Evolutionary conservation across 805 yeast genomes (phyloP).

Genomic region (Candida sithepensis): DNA sequence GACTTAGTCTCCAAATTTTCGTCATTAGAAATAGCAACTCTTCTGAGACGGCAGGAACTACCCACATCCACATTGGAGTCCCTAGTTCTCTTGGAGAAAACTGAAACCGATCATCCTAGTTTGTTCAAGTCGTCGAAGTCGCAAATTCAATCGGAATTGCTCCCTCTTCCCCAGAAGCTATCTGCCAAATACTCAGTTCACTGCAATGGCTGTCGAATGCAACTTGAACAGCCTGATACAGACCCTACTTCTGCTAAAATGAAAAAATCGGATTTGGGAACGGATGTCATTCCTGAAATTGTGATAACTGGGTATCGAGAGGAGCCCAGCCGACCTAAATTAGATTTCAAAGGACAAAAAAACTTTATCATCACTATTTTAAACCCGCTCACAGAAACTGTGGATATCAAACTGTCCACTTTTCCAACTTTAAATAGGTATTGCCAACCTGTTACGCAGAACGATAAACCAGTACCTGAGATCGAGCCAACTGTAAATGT

Average conservation of each 20-base stretch:
- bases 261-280: slow-evolving; percentile 10
- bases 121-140: background rate
- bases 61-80: slow-evolving; percentile 4
- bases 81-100: background rate
- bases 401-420: slow-evolving; percentile 13
- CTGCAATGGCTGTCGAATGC: slow-evolving; percentile 23
- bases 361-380: slow-evolving; percentile 11
- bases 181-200: slow-evolving; percentile 9
- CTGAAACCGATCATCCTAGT: background rate
- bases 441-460: background rate
- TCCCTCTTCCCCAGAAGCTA: slow-evolving; percentile 21
- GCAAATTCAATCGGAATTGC: background rate
- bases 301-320: slow-evolving; percentile 4
- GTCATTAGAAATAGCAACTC: slow-evolving; percentile 21
- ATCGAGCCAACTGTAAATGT: background rate
- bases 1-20: slow-evolving; percentile 14
- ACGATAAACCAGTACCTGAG: no score
- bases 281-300: slow-evolving; percentile 23
- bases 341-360: background rate
- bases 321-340: slow-evolving; percentile 1
- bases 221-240: slow-evolving; percentile 15
- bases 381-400: slow-evolving; percentile 7
- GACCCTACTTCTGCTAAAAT: slow-evolving; percentile 21
- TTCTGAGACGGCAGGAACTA: slow-evolving; percentile 8
- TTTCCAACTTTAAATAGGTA: slow-evolving; percentile 8